Evolutionary conservation across 2,329 filamentous ascomycete genomes (phyloP), one percentile per base, ranked within the genome.

Genomic region (Colletotrichum nymphaeae): DNA sequence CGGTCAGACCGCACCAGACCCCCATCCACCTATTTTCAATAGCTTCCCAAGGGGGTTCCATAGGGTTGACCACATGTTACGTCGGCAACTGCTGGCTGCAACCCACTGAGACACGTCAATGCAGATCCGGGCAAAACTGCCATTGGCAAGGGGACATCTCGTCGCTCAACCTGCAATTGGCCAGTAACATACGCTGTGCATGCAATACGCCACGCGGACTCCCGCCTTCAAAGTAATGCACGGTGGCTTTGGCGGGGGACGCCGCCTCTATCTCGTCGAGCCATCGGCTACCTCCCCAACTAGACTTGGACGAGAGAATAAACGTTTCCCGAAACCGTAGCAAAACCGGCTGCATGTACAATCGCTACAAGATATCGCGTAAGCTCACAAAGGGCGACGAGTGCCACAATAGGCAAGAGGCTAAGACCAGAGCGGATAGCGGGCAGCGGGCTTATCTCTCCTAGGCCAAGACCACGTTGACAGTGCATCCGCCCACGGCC

Each of bases 61-160:
- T 57, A 56, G 32, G 35, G 35, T 63, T 63, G 66, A 35, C 58
- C 14, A 35, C 67, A 26, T 56, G 57, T 28, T 46, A 65, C 59
- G 28, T 69, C 60, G 67, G 60, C 67, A 65, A 59, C 59, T 65
- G 26, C 59, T 52, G 52, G 22, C 19, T 69, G 37, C 67, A 37
- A 65, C 67, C 60, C 52, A 58, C 37, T 55, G 52, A 65, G 52
- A 64, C 60, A 65, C 26, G 53, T 42, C 42, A 60, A 56, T 71
- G 63, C 56, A 56, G 46, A 56, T 67, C 56, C 68, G 63, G 68
- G 30, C 8, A 5, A 12, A 37, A 11, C 12, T 16, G 24, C 14
- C 24, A 24, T 58, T 46, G 24, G 19, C 37, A 9, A 19, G 26
- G 42, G 19, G 19, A 49, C 42, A 16, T 19, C 14, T n/a, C 26